Conservation (phyloP, 352 stramenopile genomes). For the Globisporangium acanthophoron region DNA sequence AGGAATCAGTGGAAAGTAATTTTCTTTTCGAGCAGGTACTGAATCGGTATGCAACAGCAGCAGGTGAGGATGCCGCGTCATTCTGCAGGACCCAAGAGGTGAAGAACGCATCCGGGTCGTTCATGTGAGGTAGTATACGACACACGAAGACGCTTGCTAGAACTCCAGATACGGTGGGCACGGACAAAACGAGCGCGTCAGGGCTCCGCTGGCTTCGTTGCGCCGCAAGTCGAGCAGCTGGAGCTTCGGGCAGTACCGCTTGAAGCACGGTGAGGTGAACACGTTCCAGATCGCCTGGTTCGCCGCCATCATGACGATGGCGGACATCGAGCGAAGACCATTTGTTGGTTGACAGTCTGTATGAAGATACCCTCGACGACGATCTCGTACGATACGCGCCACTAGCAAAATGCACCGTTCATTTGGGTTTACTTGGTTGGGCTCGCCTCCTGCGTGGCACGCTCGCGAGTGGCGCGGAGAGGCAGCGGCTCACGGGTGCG, state of each 20-base stretch:
- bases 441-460: too few relatives aligned
- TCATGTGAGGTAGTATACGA: constrained; percentile 30
- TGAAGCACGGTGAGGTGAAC: constrained; percentile 47
- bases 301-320: too few relatives aligned
- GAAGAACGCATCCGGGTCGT: constrained; percentile 57
- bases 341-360: too few relatives aligned
- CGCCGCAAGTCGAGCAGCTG: constrained; percentile 59
- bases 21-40: too few relatives aligned
- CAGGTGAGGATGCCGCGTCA: too few relatives aligned
- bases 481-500: constrained; percentile 21
- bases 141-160: constrained; percentile 11
- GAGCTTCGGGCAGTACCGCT: constrained; percentile 50
- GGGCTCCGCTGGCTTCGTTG: constrained; percentile 42
- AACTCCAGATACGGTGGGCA: constrained; percentile 52
- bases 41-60: too few relatives aligned
- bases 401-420: too few relatives aligned
- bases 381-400: too few relatives aligned
- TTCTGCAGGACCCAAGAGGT: constrained; percentile 50
- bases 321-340: too few relatives aligned
- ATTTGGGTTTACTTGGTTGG: too few relatives aligned
- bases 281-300: constrained; percentile 58
- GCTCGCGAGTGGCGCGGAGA: neutral
- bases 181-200: constrained; percentile 49
- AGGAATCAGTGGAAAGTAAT: too few relatives aligned
- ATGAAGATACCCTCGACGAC: too few relatives aligned